Percentiles rank a stretch among this genome's conserved stretches.
Evolutionary conservation across 2,329 filamentous ascomycete genomes (phyloP).

Genomic region (Alternaria brassicicola): DNA sequence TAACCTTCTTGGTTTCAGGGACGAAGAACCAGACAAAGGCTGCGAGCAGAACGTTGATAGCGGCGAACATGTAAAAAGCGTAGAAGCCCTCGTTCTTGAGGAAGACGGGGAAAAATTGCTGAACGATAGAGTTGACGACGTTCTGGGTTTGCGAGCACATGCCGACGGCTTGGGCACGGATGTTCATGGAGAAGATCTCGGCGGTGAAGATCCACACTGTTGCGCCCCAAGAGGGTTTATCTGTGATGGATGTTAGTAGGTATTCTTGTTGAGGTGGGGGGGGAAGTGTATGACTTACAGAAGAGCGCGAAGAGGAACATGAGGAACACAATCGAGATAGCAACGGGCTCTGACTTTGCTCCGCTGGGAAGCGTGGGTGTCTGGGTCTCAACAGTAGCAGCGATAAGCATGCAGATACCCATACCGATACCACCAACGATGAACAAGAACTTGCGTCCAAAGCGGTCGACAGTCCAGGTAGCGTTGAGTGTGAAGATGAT

Average conservation of each 20-base stretch:
- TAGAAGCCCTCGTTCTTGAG: constrained; percentile 64
- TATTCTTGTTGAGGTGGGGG: background rate
- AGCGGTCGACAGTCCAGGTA: constrained; percentile 74
- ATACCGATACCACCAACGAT: constrained; percentile 72
- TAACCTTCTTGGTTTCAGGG: constrained; percentile 53
- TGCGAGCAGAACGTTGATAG: constrained; percentile 52
- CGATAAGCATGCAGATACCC: constrained; percentile 72
- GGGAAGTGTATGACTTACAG: constrained; percentile 50
- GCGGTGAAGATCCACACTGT: constrained; percentile 75
- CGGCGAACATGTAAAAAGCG: constrained; percentile 62
- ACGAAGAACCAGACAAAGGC: constrained; percentile 52
- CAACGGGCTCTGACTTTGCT: constrained; percentile 64
- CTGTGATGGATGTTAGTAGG: constrained; percentile 41
- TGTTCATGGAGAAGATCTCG: constrained; percentile 73
- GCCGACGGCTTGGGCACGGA: constrained; percentile 72
- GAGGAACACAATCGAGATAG: constrained; percentile 71
- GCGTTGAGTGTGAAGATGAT: constrained; percentile 77
- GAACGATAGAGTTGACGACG: constrained; percentile 70
- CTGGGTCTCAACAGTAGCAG: constrained; percentile 62
- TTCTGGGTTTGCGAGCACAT: constrained; percentile 66
- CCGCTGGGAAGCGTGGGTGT: constrained; percentile 60
- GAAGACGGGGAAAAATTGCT: constrained; percentile 74
- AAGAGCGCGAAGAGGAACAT: constrained; percentile 70
- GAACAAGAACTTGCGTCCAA: constrained; percentile 72
- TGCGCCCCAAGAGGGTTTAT: constrained; percentile 73